Base-by-base conservation (phyloP, 192 early-diverging fungal genomes). In the Gigaspora rosea region DNA sequence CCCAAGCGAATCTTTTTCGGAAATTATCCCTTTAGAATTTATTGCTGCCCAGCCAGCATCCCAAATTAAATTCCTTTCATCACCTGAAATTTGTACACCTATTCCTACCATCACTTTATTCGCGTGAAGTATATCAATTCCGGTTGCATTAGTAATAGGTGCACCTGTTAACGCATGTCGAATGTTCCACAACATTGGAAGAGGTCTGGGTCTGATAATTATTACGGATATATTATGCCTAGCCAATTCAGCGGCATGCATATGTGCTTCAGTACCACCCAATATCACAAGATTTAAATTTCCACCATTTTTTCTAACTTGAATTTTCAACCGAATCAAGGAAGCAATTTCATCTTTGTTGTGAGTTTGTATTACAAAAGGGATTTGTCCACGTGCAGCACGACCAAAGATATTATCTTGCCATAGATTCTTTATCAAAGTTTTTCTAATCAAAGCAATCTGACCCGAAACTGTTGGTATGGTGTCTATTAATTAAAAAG, bases 1-100 rank as follows among this genome's bases (percentile, higher is more conserved):
- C 7, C 85, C 90, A 41, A 94, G 85, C 1, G 91, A 91, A 32
- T 94, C 89, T 57, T 82, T 82, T 76, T 86, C 91, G 1, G 83
- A 71, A 52, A 91, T 81, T 22, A 67, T 3, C 11, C 74, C 69
- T 46, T 82, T 80, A 15, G 80, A 82, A 54, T 87, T 87, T 15
- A 33, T 81, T 7, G 78, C 48, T 4, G 84, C 83, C 91, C 92
- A 93, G 9, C 91, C 94, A 33, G 94, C 94, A 82, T 92, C 92
- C 91, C 91, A 95, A 12, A 89, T 85, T 62, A 94, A 79, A 59
- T 90, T 88, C 59, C 91, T 88, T 4, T 86, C 85, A 75, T 83
- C 72, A n/a, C 82, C 82, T 41, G 88, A 85, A 71, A 84, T 84
- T 5, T 76, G 46, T 1, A 88, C 88, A 50, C 86, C 86, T 36